A percentile compares a stretch with the other conserved stretches of the same genome.
Conservation (phyloP, 2,329 filamentous ascomycete species). For the Aspergillus sp. region DNA sequence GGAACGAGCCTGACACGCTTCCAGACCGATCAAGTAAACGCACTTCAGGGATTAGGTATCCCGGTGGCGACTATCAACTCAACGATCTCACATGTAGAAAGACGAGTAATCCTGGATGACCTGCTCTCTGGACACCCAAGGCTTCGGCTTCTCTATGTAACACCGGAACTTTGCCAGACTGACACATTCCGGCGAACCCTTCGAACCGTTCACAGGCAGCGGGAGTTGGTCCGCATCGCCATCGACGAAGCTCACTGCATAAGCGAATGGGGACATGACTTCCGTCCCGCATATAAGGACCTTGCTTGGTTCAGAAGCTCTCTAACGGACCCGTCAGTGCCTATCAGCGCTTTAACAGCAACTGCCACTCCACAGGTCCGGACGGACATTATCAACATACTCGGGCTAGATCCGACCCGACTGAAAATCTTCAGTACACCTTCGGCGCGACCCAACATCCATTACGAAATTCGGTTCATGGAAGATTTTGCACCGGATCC, state of each 20-base stretch:
- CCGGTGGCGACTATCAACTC: slow-evolving; percentile 85
- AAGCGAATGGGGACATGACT: slow-evolving; percentile 97
- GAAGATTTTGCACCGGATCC: slow-evolving; percentile 31
- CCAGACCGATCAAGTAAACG: slow-evolving; percentile 87
- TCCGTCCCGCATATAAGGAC: slow-evolving; percentile 86
- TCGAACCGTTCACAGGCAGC: slow-evolving; percentile 71
- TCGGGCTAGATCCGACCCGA: slow-evolving; percentile 65
- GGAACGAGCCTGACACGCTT: neutral
- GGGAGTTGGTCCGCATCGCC: slow-evolving; percentile 81
- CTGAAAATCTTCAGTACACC: slow-evolving; percentile 79
- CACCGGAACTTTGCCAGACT: slow-evolving; percentile 80
- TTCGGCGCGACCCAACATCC: slow-evolving; percentile 79
- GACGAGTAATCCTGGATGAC: slow-evolving; percentile 71
- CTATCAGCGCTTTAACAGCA: slow-evolving; percentile 89
- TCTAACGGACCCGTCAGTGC: slow-evolving; percentile 70
- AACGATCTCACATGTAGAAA: slow-evolving; percentile 67
- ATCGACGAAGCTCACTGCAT: slow-evolving; percentile 97
- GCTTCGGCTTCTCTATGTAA: slow-evolving; percentile 85
- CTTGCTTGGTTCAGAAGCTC: slow-evolving; percentile 77
- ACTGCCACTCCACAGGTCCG: slow-evolving; percentile 82
- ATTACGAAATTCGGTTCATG: slow-evolving; percentile 78
- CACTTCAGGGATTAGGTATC: slow-evolving; percentile 71
- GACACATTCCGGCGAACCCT: slow-evolving; percentile 75
- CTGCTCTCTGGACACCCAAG: slow-evolving; percentile 83
- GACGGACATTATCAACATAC: slow-evolving; percentile 74